Evolutionary conservation across 2,329 filamentous ascomycete species (phyloP).

Genomic region (Fusarium coffeatum): DNA sequence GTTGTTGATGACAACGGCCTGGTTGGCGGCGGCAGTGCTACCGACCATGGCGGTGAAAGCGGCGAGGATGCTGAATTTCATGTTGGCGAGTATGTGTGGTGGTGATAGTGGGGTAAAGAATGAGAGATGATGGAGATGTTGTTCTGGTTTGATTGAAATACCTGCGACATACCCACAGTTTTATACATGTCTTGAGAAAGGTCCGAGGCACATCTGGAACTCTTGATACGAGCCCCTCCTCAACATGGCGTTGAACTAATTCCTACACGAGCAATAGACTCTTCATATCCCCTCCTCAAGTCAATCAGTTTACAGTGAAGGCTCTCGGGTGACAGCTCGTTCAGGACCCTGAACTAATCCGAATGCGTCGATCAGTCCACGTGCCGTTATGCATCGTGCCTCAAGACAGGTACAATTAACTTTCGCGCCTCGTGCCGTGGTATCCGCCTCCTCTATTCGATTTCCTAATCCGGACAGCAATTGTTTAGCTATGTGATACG

Average conservation of each 20-base stretch:
- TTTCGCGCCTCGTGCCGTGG: not conserved
- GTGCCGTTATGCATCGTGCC: not conserved
- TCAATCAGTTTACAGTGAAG: not conserved
- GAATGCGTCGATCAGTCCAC: not conserved
- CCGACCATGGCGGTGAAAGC: conserved; percentile 49
- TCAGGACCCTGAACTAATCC: not conserved
- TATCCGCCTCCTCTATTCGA: not conserved
- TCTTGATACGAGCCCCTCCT: not conserved
- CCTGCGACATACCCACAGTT: no score
- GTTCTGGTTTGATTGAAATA: no score
- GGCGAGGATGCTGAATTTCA: conserved; percentile 47
- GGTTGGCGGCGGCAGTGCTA: conserved; percentile 48
- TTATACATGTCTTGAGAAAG: not conserved
- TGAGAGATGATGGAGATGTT: not conserved
- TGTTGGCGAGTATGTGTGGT: conserved; percentile 31
- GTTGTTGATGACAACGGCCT: conserved; percentile 53
- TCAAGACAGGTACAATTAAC: not conserved
- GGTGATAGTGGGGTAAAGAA: not conserved
- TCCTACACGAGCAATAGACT: not conserved
- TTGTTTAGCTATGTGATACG: not conserved
- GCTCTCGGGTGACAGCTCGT: not conserved
- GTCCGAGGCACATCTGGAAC: no score
- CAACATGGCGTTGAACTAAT: not conserved
- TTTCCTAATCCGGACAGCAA: not conserved
- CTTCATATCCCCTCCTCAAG: not conserved